Base-by-base conservation (phyloP, 345 rosid species). In the Brassica incana region DNA sequence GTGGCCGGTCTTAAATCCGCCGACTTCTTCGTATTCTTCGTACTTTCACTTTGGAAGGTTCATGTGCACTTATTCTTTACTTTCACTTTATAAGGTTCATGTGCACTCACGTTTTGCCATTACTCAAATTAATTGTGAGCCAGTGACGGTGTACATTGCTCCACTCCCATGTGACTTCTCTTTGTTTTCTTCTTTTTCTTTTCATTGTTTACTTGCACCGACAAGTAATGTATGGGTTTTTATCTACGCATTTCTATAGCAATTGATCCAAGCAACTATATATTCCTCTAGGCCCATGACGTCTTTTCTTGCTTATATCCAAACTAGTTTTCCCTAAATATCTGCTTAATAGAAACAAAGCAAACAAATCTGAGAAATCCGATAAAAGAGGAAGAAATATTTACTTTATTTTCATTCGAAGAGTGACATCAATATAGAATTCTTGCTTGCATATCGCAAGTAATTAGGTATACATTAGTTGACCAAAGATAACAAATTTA, bases 101-200 rank as follows among this genome's bases (percentile, higher is more conserved):
- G 83, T 80, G 79, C 75, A 52, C 71, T 80, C 76, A 80, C 72
- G 79, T 80, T 74, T 35, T 74, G 75, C 64, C 82, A 79, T 67
- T 68, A 59, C 65, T 61, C 73, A 12, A 18, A 38, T 72, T 52
- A 16, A 71, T 65, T 78, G 66, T 54, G 59, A 78, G 48, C 58
- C 64, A 73, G 33, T 48, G 74, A 79, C 65, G 78, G 78, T 73
- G 74, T 61, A 60, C 20, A 73, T 33, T 48, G 35, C 82, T 67
- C 78, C 78, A 73, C 82, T 43, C 52, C 58, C 73, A 72, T 40
- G 81, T 72, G 72, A 78, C 72, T 45, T 67, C 20, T 58, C 36
- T 72, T 6, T 67, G 4, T 18, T n/a, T 23, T 38, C 2, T 8
- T 8, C 0, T 40, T 2, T 11, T 23, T 3, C 2, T 54, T 48